Conservation (phyloP, 2,329 filamentous ascomycete species). For the Neofusicoccum cordaticola region DNA sequence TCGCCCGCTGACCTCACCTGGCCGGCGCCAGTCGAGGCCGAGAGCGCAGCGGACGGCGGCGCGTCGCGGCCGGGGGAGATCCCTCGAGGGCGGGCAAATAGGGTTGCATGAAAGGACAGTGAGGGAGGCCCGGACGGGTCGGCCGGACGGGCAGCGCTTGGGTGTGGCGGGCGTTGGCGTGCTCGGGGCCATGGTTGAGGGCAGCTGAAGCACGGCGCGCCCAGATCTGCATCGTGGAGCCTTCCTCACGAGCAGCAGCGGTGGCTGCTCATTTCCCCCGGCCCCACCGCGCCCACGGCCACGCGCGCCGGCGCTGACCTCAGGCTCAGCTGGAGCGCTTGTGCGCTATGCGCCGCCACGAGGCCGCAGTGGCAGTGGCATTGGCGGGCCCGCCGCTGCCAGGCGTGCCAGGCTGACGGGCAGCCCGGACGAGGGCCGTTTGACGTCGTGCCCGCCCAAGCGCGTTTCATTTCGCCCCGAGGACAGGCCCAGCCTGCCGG, state of each 20-base stretch:
- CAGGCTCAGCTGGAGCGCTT: neutral
- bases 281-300: neutral
- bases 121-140: neutral
- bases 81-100: neutral
- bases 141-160: neutral
- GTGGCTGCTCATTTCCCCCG: conserved; percentile 10
- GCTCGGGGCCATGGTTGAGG: neutral
- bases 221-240: neutral
- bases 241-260: neutral
- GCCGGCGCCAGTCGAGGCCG: neutral
- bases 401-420: neutral
- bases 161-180: neutral
- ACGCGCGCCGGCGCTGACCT: neutral
- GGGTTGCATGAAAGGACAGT: neutral
- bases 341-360: too few relatives aligned
- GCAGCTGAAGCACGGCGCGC: neutral
- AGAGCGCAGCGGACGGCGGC: neutral
- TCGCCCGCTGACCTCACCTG: neutral
- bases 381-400: too few relatives aligned
- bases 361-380: too few relatives aligned
- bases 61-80: neutral
- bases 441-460: neutral
- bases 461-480: neutral
- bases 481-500: too few relatives aligned
- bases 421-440: neutral